Conservation (phyloP, 1,284 basidiomycete species). For the Ustilago shanxiensis region DNA sequence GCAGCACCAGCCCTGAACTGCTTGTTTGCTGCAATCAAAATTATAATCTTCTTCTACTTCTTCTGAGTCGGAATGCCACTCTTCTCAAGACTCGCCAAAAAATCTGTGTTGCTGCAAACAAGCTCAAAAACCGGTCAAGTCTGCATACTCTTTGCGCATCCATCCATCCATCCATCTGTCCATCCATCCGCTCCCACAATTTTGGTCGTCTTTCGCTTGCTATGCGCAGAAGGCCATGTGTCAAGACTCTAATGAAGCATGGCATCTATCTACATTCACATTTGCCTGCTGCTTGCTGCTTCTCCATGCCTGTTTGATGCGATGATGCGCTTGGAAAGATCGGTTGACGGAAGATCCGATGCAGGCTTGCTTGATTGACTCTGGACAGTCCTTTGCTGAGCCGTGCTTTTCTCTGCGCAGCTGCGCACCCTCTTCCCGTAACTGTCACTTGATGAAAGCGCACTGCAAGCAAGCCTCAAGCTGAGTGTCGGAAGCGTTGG, state of each 20-base stretch:
- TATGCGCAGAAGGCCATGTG: constrained; percentile 1
- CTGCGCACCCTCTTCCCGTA: neutral
- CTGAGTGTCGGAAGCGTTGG: neutral
- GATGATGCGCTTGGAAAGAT: neutral
- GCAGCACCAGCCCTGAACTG: too few species aligned
- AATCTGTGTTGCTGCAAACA: constrained; percentile 4
- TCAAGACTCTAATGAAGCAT: constrained; percentile 2
- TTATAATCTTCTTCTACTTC: neutral
- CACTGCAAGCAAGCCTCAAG: neutral
- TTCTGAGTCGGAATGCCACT: constrained; percentile 1
- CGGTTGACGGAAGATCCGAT: constrained; percentile 7
- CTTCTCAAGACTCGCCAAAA: constrained; percentile 2
- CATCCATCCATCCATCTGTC: neutral
- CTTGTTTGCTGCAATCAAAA: constrained; percentile 3
- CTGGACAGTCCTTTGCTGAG: neutral
- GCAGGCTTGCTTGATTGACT: constrained; percentile 1
- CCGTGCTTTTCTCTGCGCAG: constrained; percentile 6
- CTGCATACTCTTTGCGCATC: constrained; percentile 13
- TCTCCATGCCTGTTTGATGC: neutral
- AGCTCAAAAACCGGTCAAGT: constrained; percentile 12
- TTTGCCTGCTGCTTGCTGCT: neutral
- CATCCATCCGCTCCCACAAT: too few species aligned
- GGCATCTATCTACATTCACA: too few species aligned
- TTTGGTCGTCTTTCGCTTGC: neutral
- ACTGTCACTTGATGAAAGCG: constrained; percentile 1